phyloP scores from a whole-genome alignment of 371 early-diverging fungal genomes.

The Quaeritorhiza haematococci region DNA sequence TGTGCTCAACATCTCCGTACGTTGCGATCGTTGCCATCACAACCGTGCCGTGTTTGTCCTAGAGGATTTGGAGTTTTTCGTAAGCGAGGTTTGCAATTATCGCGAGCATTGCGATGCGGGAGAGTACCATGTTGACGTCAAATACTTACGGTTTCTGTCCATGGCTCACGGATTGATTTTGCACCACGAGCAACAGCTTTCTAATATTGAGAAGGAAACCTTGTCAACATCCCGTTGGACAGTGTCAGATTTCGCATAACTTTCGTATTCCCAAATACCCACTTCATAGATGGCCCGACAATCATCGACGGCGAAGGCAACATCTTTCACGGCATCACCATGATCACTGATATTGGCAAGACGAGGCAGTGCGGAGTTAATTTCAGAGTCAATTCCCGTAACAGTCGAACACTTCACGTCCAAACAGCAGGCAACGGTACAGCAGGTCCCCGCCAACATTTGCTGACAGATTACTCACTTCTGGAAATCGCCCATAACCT shows the following conservation, averaged over 20 bases:
- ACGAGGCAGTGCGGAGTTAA: background rate
- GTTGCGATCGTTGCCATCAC: conserved; percentile 88
- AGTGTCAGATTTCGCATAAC: background rate
- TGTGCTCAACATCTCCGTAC: conserved; percentile 91
- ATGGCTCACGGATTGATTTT: conserved; percentile 74
- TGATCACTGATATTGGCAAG: conserved; percentile 35
- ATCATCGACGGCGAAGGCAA: conserved; percentile 90
- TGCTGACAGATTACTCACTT: no score
- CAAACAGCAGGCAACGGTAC: background rate
- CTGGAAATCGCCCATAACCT: conserved; percentile 66
- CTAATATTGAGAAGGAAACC: conserved; percentile 19
- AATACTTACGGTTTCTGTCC: conserved; percentile 48
- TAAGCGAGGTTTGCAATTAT: background rate
- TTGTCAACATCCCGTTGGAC: background rate
- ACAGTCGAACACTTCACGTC: background rate
- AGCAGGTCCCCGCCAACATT: no score
- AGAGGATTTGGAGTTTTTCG: conserved; percentile 12
- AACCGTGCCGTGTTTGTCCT: conserved; percentile 81
- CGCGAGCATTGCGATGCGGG: background rate
- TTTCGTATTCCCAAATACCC: background rate
- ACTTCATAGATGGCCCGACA: conserved; percentile 63
- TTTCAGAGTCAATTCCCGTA: background rate
- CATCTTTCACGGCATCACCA: conserved; percentile 92
- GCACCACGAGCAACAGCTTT: conserved; percentile 88
- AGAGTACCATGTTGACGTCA: no score